Evolutionary conservation across 306 rosid species (phyloP).

Genomic region (Coriaria nepalensis): DNA sequence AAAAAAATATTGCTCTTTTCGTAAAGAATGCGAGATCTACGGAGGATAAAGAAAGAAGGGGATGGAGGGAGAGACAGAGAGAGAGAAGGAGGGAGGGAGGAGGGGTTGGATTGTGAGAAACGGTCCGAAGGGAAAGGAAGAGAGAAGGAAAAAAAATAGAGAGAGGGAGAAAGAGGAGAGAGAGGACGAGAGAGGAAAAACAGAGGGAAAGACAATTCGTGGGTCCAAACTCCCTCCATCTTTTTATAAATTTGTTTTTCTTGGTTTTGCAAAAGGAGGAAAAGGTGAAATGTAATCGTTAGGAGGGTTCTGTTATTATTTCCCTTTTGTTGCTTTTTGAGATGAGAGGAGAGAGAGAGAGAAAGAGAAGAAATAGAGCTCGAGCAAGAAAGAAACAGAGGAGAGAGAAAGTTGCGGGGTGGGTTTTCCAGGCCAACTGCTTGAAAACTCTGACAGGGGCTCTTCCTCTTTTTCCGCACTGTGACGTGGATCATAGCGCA

Average conservation of each 20-base stretch:
- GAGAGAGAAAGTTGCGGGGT: constrained; percentile 1
- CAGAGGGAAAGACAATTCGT: constrained; percentile 17
- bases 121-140: constrained; percentile 40
- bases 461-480: too few species aligned
- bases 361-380: neutral
- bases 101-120: constrained; percentile 14
- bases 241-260: constrained; percentile 9
- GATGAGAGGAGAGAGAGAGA: constrained; percentile 7
- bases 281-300: constrained; percentile 52
- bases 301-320: constrained; percentile 18
- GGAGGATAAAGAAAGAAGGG: constrained; percentile 12
- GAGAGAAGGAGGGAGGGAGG: neutral
- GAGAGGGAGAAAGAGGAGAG: constrained; percentile 1
- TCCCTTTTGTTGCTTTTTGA: constrained; percentile 18
- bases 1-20: constrained; percentile 7
- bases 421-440: constrained; percentile 27
- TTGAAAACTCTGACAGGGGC: neutral
- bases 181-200: constrained; percentile 8
- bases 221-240: constrained; percentile 38
- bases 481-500: too few species aligned
- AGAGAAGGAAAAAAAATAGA: constrained; percentile 7
- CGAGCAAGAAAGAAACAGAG: neutral
- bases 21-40: constrained; percentile 27
- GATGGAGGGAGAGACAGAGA: neutral
- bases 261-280: constrained; percentile 19